phyloP scores from a whole-genome alignment of 108 stramenopile genomes.

The Nitzschia sp. region DNA sequence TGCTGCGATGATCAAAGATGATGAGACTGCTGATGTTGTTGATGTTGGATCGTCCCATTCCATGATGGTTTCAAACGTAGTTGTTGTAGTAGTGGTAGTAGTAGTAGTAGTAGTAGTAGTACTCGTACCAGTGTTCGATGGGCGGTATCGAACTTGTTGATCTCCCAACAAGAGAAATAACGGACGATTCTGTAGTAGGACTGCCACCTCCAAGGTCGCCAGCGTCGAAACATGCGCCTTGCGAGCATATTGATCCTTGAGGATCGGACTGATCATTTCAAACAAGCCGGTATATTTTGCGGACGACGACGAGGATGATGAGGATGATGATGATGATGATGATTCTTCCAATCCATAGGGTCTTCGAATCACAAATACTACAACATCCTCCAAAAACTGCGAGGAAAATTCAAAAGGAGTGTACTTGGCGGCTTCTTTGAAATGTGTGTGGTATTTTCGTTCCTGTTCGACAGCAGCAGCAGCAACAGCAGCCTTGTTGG shows the following conservation, averaged over 20 bases:
- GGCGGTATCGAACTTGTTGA: slow-evolving; percentile 32
- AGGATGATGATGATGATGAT: too few relatives aligned
- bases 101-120: too few relatives aligned
- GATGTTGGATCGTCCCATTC: too few relatives aligned
- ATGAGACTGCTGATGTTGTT: too few relatives aligned
- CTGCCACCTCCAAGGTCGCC: slow-evolving; percentile 55
- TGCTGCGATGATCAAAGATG: too few relatives aligned
- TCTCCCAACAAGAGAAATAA: slow-evolving; percentile 49
- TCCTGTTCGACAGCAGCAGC: slow-evolving; percentile 18
- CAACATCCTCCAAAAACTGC: slow-evolving; percentile 17
- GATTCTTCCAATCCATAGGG: slow-evolving; percentile 53
- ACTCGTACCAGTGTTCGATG: too few relatives aligned
- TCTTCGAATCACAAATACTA: slow-evolving; percentile 45
- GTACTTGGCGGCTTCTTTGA: slow-evolving; percentile 37
- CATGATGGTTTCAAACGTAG: too few relatives aligned
- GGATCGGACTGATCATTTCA: slow-evolving; percentile 4
- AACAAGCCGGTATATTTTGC: slow-evolving; percentile 16
- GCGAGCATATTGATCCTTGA: slow-evolving; percentile 37
- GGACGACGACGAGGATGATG: too few relatives aligned
- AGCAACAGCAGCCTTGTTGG: too few relatives aligned
- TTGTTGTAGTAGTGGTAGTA: too few relatives aligned
- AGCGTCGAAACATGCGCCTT: slow-evolving; percentile 47
- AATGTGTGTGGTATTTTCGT: slow-evolving; percentile 21
- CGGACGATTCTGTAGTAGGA: slow-evolving; percentile 50
- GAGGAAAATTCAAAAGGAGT: slow-evolving; percentile 53